These are phyloP conservation scores for Neurospora sublineolata DNA, from an alignment of 495 filamentous ascomycete genomes.

Conservation along the genomic window DNA sequence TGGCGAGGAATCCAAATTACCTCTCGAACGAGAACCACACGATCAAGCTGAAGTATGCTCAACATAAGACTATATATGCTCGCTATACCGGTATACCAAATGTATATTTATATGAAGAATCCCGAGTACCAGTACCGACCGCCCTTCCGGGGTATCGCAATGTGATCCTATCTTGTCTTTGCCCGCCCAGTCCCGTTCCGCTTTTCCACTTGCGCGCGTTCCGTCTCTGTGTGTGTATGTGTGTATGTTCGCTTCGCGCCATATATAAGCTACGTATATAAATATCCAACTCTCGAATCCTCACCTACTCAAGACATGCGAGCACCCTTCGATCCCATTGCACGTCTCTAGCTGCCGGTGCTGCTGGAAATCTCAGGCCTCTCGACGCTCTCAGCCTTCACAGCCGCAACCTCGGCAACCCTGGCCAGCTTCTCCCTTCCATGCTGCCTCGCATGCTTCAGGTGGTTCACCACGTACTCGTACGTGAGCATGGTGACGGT, in stretches of 20 bases:
- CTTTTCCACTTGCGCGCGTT: not conserved
- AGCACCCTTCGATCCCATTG: not conserved
- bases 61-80: not conserved
- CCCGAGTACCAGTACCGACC: not conserved
- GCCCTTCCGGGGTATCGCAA: not conserved
- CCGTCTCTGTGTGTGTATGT: not conserved
- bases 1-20: not conserved
- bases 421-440: constrained; percentile 22
- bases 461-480: constrained; percentile 62
- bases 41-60: not conserved
- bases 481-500: constrained; percentile 98
- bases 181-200: not conserved
- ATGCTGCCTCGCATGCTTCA: constrained; percentile 24
- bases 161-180: not conserved
- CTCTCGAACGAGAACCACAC: not conserved
- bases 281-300: not conserved
- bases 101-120: not conserved
- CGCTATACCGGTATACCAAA: not conserved
- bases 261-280: not conserved
- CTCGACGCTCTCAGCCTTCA: not conserved
- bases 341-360: not conserved
- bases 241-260: not conserved
- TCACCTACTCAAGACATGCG: not conserved
- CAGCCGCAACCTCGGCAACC: not conserved
- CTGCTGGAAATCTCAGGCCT: not conserved